Base-by-base conservation (phyloP, 805 yeast genomes). In the Pichia sporocuriosa region DNA sequence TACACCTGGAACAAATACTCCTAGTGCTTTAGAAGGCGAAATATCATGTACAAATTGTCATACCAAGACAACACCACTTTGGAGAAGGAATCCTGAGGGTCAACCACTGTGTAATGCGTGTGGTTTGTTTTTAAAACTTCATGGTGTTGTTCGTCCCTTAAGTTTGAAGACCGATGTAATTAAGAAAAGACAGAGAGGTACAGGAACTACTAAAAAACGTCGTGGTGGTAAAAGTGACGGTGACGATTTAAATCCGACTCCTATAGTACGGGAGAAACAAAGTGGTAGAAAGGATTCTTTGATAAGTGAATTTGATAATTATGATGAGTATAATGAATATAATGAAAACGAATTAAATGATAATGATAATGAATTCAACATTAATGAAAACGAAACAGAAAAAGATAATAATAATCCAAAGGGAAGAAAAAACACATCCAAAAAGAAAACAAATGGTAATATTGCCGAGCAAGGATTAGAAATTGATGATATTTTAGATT, bases 21-120 rank as follows among this genome's bases (percentile, higher is more conserved):
- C 45, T 21, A 36, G 46, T 13, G 43, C 31, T 22, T 37, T 26
- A 39, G 49, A 46, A 12, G 39, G 38, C 7, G 45, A 49, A 30
- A 57, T 58, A 8, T 50, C 59, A 5, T 90, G 97, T 62, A 80
- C 90, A 15, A 90, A 90, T 63, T 90, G 98, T 62, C 81, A 83
- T 55, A 90, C 98, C 0, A 78, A 74, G 48, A 88, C 94, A 15
- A 90, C 98, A 0, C 98, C 98, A 1, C 62, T 90, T 15, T 90
- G 98, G 98, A 70, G 98, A 52, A 71, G 97, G 37, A 86, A 87
- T 53, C 88, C 95, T 0, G 85, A 84, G 45, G 97, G 97, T 2
- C 82, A 85, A 55, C 94, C 96, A 0, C 67, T 90, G 45, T 90
- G 97, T 65, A 90, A 90, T 61, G 97, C 98, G 0, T 90, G 98